Base-by-base conservation (phyloP, 208 protist genomes). In the Leishmania turanica region DNA sequence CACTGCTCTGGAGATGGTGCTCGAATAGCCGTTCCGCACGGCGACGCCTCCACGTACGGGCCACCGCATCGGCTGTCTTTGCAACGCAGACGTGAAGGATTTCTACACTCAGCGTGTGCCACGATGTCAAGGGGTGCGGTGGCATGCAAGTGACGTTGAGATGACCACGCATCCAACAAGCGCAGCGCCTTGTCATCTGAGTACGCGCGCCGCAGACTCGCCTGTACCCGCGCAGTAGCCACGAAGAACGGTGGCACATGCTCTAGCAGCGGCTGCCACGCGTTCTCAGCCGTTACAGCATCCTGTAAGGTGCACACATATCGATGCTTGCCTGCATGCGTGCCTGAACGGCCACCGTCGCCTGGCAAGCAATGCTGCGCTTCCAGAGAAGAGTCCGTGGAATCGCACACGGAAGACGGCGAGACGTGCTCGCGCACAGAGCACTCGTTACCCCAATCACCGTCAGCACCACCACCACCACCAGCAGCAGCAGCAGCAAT, bases 231-330 rank as follows among this genome's bases (percentile, higher is more conserved):
- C 3, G 49, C 53, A 2, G 62, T 60, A 21, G 82, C 54, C 0
- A 81, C 72, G 56, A 81, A 85, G 54, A 77, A 80, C 9, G 58
- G 40, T n/a, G 77, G 82, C 51, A 82, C 82, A 47, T 49, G 65
- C 53, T 78, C 77, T 6, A 81, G 64, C 53, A 85, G 65, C 1
- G 51, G 31, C 13, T n/a, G 71, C 77, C 82, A 81, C 13, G 47
- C 8, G 17, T 58, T 49, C 42, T 34, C 75, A 19, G 4, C n/a
- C 45, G 37, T 19, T 31, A 7, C 68, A 24, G 8, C 21, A 72
- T 24, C 19, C 0, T 34, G 42, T n/a, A 7, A 31, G 45, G 42
- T 49, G 24, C 42, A 53, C 24, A 45, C 40, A 7, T 53, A n/a
- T 31, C 21, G 65, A 42, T 21, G 27, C n/a, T 17, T 42, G 34